Conservation (phyloP, 768 basidiomycete genomes). For the Kwoniella shandongensis region DNA sequence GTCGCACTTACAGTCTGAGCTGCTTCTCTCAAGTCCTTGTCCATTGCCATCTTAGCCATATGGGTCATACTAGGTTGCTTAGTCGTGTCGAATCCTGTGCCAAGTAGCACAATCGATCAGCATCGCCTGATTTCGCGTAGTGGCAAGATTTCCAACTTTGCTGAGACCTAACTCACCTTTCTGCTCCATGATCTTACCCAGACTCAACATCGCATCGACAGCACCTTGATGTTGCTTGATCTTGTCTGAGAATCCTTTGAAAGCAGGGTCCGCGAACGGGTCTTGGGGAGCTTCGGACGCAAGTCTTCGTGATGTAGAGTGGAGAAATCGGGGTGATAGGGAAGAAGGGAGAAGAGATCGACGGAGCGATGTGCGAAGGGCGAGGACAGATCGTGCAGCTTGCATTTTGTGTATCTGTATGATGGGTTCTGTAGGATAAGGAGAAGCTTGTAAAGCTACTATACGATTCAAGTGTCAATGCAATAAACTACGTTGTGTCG, state of each 20-base stretch:
- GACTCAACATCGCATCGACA: slow-evolving; percentile 37
- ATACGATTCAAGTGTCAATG: too few relatives aligned
- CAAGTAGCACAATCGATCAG: neutral
- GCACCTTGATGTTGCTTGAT: slow-evolving; percentile 38
- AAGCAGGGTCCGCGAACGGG: slow-evolving; percentile 31
- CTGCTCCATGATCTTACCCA: slow-evolving; percentile 37
- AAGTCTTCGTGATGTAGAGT: slow-evolving; percentile 14
- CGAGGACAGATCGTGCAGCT: slow-evolving; percentile 3
- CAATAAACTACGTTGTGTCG: too few relatives aligned
- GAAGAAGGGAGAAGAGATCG: neutral
- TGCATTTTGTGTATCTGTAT: slow-evolving; percentile 13
- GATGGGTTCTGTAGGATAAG: too few relatives aligned
- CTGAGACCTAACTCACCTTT: slow-evolving; percentile 39
- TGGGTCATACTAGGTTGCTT: slow-evolving; percentile 37
- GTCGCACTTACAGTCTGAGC: slow-evolving; percentile 33
- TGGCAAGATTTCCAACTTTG: neutral
- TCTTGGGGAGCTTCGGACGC: slow-evolving; percentile 34
- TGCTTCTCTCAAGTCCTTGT: slow-evolving; percentile 41
- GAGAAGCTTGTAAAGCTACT: too few relatives aligned
- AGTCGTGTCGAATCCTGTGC: slow-evolving; percentile 40
- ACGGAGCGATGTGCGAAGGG: slow-evolving; percentile 1
- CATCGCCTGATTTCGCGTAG: neutral
- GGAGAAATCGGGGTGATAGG: slow-evolving; percentile 6
- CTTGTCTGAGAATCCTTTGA: slow-evolving; percentile 36
- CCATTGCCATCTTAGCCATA: slow-evolving; percentile 43